Conservation (phyloP, 805 yeast genomes). For the Hanseniaspora meyeri region DNA sequence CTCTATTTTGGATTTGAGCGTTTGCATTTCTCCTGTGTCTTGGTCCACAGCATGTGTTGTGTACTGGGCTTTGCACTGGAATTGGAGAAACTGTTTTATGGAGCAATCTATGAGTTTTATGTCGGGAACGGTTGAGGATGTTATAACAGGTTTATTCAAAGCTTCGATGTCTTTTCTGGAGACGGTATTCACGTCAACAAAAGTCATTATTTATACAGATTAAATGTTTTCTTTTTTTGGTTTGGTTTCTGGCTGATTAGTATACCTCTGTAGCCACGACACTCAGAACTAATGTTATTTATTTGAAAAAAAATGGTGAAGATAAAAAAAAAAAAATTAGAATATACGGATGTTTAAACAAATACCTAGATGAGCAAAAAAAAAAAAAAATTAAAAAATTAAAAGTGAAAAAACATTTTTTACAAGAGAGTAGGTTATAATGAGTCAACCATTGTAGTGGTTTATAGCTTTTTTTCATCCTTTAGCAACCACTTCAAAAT, state of each 20-base stretch:
- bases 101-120: background rate
- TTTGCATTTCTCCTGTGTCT: background rate
- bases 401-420: too few relatives aligned
- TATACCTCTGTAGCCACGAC: background rate
- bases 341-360: background rate
- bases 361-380: background rate
- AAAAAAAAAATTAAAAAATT: background rate
- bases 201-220: background rate
- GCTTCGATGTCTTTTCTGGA: slow-evolving; percentile 1
- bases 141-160: background rate
- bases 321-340: too few relatives aligned
- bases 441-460: background rate
- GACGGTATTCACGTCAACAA: background rate
- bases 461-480: slow-evolving; percentile 25
- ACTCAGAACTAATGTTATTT: too few relatives aligned
- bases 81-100: slow-evolving; percentile 7
- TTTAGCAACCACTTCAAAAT: slow-evolving; percentile 54
- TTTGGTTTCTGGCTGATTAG: too few relatives aligned
- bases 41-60: background rate
- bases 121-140: background rate
- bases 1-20: background rate
- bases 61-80: slow-evolving; percentile 6
- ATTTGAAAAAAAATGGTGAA: too few relatives aligned
- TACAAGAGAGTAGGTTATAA: too few relatives aligned
- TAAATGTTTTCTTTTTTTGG: background rate